phyloP scores from a whole-genome alignment of 2,329 filamentous ascomycete species.

The Pestalotiopsis sp. region DNA sequence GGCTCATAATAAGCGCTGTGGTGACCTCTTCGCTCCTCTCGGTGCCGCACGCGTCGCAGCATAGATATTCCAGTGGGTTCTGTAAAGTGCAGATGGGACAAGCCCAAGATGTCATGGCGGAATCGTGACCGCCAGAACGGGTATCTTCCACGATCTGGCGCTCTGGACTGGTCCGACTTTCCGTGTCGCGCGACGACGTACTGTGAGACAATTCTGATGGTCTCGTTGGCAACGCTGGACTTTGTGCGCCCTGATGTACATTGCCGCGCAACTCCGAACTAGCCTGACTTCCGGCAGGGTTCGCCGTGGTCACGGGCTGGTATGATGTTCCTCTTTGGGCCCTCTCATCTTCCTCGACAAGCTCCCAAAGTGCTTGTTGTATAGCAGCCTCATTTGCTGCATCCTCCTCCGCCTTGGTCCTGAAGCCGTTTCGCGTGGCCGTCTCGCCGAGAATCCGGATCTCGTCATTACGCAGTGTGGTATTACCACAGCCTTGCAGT shows the following conservation, averaged over 20 bases:
- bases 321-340: conserved; percentile 58
- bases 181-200: neutral
- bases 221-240: neutral
- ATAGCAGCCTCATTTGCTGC: conserved; percentile 88
- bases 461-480: conserved; percentile 66
- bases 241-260: neutral
- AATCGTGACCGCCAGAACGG: neutral
- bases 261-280: conserved; percentile 18
- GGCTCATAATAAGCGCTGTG: conserved; percentile 11
- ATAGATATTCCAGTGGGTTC: conserved; percentile 53
- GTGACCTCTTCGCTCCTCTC: conserved; percentile 40
- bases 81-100: conserved; percentile 60
- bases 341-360: conserved; percentile 78
- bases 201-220: neutral
- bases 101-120: conserved; percentile 44
- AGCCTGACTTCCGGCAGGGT: conserved; percentile 48
- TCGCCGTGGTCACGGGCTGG: conserved; percentile 50
- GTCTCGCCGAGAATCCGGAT: conserved; percentile 66
- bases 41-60: conserved; percentile 59
- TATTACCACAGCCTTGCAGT: conserved; percentile 76
- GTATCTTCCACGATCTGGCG: neutral
- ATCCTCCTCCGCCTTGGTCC: conserved; percentile 83
- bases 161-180: neutral
- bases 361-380: conserved; percentile 80
- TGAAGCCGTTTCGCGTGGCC: conserved; percentile 74